Evolutionary conservation across 192 early-diverging fungal genomes (phyloP), one percentile per base, ranked within the genome.

Genomic region (Tieghemiomyces parasiticus): DNA sequence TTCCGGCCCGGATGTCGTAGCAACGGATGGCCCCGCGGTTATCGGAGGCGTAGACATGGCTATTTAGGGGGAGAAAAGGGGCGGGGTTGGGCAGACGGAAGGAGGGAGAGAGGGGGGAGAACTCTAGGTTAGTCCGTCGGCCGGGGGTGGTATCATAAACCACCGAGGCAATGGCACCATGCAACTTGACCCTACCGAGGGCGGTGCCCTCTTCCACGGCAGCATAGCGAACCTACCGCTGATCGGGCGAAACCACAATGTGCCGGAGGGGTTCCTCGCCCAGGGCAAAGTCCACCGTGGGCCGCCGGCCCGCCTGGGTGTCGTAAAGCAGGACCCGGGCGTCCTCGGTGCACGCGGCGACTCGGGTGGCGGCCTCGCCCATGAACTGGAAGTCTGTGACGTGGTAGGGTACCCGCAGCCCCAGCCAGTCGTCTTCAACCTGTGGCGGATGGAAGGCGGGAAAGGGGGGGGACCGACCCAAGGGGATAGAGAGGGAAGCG

Each of bases 221-320:
- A n/a, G n/a, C n/a, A n/a, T n/a, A n/a, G 38, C 16, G 6, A 42
- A 42, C 38, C 16, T 42, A 42, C 38, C 6, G 16, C 14, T 52
- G 19, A 30, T 52, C 50, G 50, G 24, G 24, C 14, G 50, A 2
- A 2, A 52, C 2, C 16, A 25, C 22, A 25, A 52, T 52, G 14
- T 30, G 24, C 30, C 50, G 50, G 14, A 52, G 50, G 24, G 50
- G 50, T 24, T 52, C 26, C 30, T 52, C 26, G 30, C 50, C 50
- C 2, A 25, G 24, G 22, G 19, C 30, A 8, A 9, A 52, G 24
- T 52, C 50, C 20, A 16, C 22, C 8, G 4, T 22, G 24, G 47
- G 9, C 6, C 16, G 8, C 6, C 38, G 38, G 38, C 38, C 38
- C 6, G 38, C 16, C 6, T 16, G 38, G 16, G 38, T 42, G 16